These are phyloP conservation scores for Insectozyma bohioensis DNA, from an alignment of 1,139 yeast genomes.

Conservation along the genomic window DNA sequence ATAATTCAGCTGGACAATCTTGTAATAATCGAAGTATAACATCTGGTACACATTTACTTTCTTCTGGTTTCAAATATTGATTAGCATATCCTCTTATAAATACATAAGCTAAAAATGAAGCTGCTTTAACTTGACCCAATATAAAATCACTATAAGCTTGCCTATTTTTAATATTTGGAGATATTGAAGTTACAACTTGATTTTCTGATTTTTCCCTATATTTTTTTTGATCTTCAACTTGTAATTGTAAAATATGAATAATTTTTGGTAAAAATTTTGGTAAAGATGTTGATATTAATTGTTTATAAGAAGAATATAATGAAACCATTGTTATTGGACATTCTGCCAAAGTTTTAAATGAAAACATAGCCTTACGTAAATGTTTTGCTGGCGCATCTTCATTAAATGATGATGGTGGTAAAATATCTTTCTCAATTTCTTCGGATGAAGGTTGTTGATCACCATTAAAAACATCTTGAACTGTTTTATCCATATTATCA, in stretches of 20 bases:
- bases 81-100: slow-evolving; percentile 81
- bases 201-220: slow-evolving; percentile 58
- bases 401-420: slow-evolving; percentile 25
- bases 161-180: slow-evolving; percentile 74
- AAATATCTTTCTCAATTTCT: slow-evolving; percentile 15
- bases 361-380: slow-evolving; percentile 61
- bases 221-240: slow-evolving; percentile 54
- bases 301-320: slow-evolving; percentile 82
- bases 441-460: slow-evolving; percentile 7
- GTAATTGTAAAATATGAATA: slow-evolving; percentile 68
- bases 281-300: slow-evolving; percentile 66
- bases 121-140: slow-evolving; percentile 95
- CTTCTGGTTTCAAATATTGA: slow-evolving; percentile 60
- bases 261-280: slow-evolving; percentile 82
- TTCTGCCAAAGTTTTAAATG: slow-evolving; percentile 91
- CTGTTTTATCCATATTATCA: slow-evolving; percentile 76
- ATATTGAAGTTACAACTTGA: slow-evolving; percentile 49
- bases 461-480: slow-evolving; percentile 55
- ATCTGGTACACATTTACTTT: slow-evolving; percentile 76
- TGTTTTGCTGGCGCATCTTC: slow-evolving; percentile 42
- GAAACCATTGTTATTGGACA: slow-evolving; percentile 97
- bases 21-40: slow-evolving; percentile 81
- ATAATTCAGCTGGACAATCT: slow-evolving; percentile 95
- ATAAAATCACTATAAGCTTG: slow-evolving; percentile 86
- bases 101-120: slow-evolving; percentile 91